Conservation (phyloP, 768 basidiomycete genomes). For the Boletus reticuloceps region DNA sequence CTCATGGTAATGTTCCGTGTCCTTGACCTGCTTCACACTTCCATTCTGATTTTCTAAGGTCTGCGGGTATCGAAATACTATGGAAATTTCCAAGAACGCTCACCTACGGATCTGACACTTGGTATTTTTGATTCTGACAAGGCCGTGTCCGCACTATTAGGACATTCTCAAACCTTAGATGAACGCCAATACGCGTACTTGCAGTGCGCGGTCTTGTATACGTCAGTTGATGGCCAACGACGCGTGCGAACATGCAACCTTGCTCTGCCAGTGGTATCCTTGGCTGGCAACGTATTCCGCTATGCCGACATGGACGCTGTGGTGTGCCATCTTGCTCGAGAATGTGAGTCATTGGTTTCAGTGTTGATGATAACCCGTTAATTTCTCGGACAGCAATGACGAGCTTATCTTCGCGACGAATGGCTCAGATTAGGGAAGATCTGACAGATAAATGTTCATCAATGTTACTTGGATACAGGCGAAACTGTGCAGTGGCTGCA, state of each 20-base stretch:
- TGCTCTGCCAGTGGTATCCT: conserved; percentile 72
- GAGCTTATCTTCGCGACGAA: conserved; percentile 54
- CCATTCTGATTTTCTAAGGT: conserved; percentile 37
- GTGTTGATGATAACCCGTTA: not conserved
- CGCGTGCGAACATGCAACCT: conserved; percentile 85
- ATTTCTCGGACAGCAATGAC: conserved; percentile 55
- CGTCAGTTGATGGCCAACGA: conserved; percentile 70
- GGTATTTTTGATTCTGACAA: conserved; percentile 82
- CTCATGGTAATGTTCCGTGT: conserved; percentile 56
- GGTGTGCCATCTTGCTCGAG: conserved; percentile 69
- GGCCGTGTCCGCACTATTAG: conserved; percentile 69
- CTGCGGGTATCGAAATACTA: conserved; percentile 62
- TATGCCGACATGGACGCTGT: conserved; percentile 89
- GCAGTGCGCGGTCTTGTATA: conserved; percentile 89
- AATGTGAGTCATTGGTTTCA: conserved; percentile 52
- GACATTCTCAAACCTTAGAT: conserved; percentile 67
- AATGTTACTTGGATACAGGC: conserved; percentile 82
- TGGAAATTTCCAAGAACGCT: conserved; percentile 69
- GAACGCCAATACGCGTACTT: conserved; percentile 72
- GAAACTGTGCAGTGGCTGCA: conserved; percentile 81
- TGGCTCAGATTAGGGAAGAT: conserved; percentile 78
- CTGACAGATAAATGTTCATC: conserved; percentile 82
- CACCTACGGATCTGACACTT: conserved; percentile 73
- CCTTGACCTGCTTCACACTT: conserved; percentile 5
- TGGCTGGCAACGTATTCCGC: conserved; percentile 91